A percentile compares a stretch with the other conserved stretches of the same genome.
These are phyloP conservation scores for Dipodascus albidus DNA, from an alignment of 805 yeast genomes.

Conservation along the genomic window DNA sequence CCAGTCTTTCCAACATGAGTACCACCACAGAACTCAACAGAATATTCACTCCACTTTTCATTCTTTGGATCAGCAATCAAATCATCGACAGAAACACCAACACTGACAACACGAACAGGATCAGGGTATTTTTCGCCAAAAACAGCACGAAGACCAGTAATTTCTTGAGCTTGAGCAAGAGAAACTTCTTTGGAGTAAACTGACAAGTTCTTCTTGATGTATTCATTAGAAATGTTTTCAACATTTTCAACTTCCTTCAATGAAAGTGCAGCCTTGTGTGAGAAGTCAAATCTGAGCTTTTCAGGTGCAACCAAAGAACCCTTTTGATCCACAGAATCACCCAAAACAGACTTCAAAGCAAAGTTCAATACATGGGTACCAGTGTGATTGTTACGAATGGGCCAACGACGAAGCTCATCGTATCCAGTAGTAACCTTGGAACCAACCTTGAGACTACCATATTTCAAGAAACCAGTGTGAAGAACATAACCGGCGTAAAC, in stretches of 20 bases:
- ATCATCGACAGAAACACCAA: conserved; percentile 84
- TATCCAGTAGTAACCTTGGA: conserved; percentile 74
- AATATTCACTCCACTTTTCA: conserved; percentile 62
- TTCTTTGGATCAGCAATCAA: conserved; percentile 60
- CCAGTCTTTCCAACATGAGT: conserved; percentile 90
- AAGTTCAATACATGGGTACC: conserved; percentile 93
- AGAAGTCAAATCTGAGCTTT: conserved; percentile 90
- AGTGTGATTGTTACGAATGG: conserved; percentile 94
- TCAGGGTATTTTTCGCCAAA: conserved; percentile 99
- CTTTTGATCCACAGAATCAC: conserved; percentile 84
- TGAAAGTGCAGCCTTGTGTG: conserved; percentile 77
- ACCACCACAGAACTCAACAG: conserved; percentile 98
- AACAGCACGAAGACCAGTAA: conserved; percentile 88
- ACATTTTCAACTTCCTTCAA: conserved; percentile 61
- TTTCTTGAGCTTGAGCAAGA: conserved; percentile 58
- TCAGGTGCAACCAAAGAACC: conserved; percentile 96
- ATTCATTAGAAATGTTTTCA: conserved; percentile 61
- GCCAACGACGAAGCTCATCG: conserved; percentile 91
- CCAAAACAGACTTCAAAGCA: conserved; percentile 78
- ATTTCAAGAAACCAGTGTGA: conserved; percentile 79
- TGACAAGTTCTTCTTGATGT: conserved; percentile 54
- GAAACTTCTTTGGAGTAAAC: conserved; percentile 82
- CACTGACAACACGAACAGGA: conserved; percentile 95
- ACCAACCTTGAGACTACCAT: conserved; percentile 60
- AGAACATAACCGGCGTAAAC: conserved; percentile 87